Percentiles rank a stretch among this genome's conserved stretches.
These are phyloP conservation scores for Vicia sativa DNA, from an alignment of 306 rosid species.

Conservation along the genomic window DNA sequence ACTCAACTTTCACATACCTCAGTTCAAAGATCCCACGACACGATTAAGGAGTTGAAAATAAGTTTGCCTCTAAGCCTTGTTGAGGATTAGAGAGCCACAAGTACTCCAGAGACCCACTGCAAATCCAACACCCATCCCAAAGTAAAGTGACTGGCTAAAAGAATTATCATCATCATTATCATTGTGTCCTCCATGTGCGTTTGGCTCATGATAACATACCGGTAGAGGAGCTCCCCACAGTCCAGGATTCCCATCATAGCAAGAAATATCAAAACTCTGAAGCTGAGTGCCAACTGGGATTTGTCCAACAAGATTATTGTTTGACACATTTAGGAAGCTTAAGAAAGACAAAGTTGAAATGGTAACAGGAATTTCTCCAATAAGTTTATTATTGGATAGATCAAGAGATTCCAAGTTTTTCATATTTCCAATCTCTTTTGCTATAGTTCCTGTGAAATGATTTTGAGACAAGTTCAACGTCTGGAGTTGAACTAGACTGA, in stretches of 20 bases:
- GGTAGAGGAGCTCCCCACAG: constrained; percentile 40
- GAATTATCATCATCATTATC: background rate
- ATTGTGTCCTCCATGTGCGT: constrained; percentile 7
- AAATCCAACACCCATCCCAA: too few relatives aligned
- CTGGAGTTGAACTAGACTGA: too few relatives aligned
- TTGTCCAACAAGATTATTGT: constrained; percentile 41
- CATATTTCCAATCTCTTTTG: too few relatives aligned
- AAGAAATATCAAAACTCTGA: constrained; percentile 25
- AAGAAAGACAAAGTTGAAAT: constrained; percentile 21
- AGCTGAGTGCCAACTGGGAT: constrained; percentile 46
- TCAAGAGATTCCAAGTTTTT: too few relatives aligned
- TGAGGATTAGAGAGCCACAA: too few relatives aligned
- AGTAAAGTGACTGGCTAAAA: too few relatives aligned
- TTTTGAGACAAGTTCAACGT: too few relatives aligned
- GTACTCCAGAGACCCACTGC: too few relatives aligned
- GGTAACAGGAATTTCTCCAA: too few relatives aligned
- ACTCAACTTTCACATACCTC: background rate
- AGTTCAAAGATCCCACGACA: background rate
- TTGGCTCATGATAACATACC: background rate
- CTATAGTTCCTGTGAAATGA: too few relatives aligned
- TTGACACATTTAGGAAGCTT: constrained; percentile 36
- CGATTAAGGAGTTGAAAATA: constrained; percentile 33
- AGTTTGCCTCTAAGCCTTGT: background rate
- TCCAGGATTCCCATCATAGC: constrained; percentile 31
- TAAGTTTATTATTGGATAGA: too few relatives aligned